These are phyloP conservation scores for Clitoria ternatea DNA, from an alignment of 306 rosid genomes.

Conservation along the genomic window DNA sequence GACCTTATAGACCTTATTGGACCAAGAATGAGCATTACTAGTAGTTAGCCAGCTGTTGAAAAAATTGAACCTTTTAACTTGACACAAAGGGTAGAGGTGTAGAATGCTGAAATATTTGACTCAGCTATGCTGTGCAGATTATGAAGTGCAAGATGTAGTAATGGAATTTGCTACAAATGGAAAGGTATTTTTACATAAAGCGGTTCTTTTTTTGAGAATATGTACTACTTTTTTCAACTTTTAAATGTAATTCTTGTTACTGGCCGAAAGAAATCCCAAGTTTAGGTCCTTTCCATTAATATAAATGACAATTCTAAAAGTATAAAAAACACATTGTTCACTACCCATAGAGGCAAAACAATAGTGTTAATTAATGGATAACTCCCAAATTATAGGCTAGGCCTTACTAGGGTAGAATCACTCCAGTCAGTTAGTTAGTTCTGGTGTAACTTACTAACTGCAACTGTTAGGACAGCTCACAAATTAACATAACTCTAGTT, in stretches of 20 bases:
- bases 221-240: neutral
- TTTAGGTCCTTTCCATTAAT: constrained; percentile 5
- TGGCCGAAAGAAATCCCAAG: neutral
- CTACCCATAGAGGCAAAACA: too few relatives aligned
- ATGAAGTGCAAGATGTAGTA: constrained; percentile 61
- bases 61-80: neutral
- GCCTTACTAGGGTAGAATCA: too few relatives aligned
- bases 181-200: constrained; percentile 44
- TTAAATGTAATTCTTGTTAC: neutral
- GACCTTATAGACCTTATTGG: constrained; percentile 20
- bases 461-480: too few relatives aligned
- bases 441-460: too few relatives aligned
- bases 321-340: too few relatives aligned
- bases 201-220: neutral
- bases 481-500: too few relatives aligned
- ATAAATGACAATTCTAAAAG: too few relatives aligned
- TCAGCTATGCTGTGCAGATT: constrained; percentile 47
- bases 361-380: too few relatives aligned
- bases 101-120: constrained; percentile 24
- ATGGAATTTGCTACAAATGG: constrained; percentile 71
- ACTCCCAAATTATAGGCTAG: too few relatives aligned
- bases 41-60: neutral
- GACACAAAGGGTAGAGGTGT: neutral
- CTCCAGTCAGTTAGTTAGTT: too few relatives aligned
- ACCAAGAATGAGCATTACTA: neutral